A percentile compares a stretch with the other conserved stretches of the same genome.
These are phyloP conservation scores for Chlorella sorokiniana DNA, from an alignment of 139 green algal species.

Conservation along the genomic window DNA sequence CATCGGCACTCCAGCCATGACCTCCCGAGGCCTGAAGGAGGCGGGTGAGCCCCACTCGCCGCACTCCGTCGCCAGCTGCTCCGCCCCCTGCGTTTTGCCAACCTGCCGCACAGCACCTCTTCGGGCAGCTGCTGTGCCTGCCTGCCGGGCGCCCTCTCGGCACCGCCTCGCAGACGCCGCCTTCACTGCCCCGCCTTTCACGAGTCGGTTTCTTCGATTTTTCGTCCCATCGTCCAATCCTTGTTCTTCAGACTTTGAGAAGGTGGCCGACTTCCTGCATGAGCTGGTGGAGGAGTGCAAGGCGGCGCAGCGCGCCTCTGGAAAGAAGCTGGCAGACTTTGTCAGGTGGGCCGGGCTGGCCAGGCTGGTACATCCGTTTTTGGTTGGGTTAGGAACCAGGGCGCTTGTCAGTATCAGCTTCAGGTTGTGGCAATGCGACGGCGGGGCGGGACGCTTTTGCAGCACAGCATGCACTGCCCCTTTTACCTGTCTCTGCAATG, in stretches of 20 bases:
- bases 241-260: slow-evolving; percentile 62
- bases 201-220: neutral
- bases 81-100: too few relatives aligned
- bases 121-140: too few relatives aligned
- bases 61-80: too few relatives aligned
- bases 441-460: too few relatives aligned
- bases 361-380: neutral
- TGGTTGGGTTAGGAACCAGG: neutral
- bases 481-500: neutral
- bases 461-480: too few relatives aligned
- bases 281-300: slow-evolving; percentile 70
- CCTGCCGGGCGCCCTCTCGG: too few relatives aligned
- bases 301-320: slow-evolving; percentile 75
- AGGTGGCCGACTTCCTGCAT: slow-evolving; percentile 78
- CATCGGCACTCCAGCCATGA: slow-evolving; percentile 89
- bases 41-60: slow-evolving; percentile 18
- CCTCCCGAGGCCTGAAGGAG: slow-evolving; percentile 69
- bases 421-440: too few relatives aligned
- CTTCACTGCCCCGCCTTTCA: too few relatives aligned
- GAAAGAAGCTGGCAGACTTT: slow-evolving; percentile 92
- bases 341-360: slow-evolving; percentile 37
- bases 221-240: too few relatives aligned
- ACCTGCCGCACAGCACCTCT: too few relatives aligned
- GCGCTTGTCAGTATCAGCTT: too few relatives aligned
- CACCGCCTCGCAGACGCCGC: too few relatives aligned